Evolutionary conservation across 192 early-diverging fungal genomes (phyloP).

Genomic region (Linnemannia elongata): DNA sequence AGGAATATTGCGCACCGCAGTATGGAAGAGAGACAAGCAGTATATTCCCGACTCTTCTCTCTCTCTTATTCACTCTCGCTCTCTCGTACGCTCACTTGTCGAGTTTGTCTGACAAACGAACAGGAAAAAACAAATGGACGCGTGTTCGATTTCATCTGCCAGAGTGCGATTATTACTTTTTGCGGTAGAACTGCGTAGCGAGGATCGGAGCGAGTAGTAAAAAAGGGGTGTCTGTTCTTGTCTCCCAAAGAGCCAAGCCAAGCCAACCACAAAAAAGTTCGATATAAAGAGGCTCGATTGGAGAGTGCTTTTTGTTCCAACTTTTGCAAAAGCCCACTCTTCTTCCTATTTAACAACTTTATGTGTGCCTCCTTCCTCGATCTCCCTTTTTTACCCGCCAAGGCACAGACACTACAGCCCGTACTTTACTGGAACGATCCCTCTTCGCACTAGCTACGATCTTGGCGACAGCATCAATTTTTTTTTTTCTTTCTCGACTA

Average conservation of each 20-base stretch:
- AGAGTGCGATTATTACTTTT: not conserved
- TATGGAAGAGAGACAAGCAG: not conserved
- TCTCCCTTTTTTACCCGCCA: not conserved
- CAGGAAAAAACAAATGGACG: not conserved
- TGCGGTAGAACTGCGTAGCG: not conserved
- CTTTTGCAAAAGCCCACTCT: slow-evolving; percentile 5
- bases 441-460: not conserved
- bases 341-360: not conserved
- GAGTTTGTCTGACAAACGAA: not conserved
- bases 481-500: not conserved
- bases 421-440: not conserved
- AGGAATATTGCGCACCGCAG: not conserved
- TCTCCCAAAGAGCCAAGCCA: not conserved
- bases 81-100: not conserved
- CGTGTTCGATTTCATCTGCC: not conserved
- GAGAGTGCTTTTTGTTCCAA: not conserved
- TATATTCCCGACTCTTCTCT: not conserved
- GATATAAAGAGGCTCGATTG: not conserved
- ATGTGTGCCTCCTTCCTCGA: not conserved
- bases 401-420: not conserved
- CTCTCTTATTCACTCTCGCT: not conserved
- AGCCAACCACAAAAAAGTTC: not conserved
- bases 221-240: not conserved
- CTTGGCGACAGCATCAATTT: not conserved
- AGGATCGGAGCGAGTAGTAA: not conserved